A percentile compares a stretch with the other conserved stretches of the same genome.
phyloP scores from a whole-genome alignment of 2,329 filamentous ascomycete genomes.

The Exophiala calicioides region DNA sequence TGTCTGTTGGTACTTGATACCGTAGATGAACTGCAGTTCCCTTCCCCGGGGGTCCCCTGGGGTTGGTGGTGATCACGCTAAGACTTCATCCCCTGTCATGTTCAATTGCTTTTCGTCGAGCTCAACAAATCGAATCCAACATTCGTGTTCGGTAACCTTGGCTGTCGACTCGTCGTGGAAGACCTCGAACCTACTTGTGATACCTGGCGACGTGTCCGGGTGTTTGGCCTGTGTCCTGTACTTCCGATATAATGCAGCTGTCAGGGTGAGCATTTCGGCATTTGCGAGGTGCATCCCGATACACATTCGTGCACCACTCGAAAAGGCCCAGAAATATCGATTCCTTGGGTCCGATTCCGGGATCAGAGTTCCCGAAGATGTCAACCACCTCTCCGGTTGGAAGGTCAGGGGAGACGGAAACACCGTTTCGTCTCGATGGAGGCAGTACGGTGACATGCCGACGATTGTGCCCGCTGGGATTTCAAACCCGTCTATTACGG shows the following conservation, averaged over 20 bases:
- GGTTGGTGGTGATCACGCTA: not conserved
- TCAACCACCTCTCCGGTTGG: slow-evolving; percentile 39
- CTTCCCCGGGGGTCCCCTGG: too few species aligned
- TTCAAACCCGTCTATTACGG: slow-evolving; percentile 38
- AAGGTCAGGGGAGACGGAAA: slow-evolving; percentile 51
- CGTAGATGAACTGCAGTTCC: not conserved
- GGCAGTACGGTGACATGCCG: slow-evolving; percentile 36
- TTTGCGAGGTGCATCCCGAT: slow-evolving; percentile 49
- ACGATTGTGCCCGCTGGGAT: slow-evolving; percentile 36
- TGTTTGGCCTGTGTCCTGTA: slow-evolving; percentile 42
- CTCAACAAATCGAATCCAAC: slow-evolving; percentile 28
- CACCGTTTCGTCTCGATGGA: slow-evolving; percentile 45
- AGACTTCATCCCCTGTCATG: not conserved
- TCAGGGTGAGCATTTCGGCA: slow-evolving; percentile 53
- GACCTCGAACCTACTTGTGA: slow-evolving; percentile 37
- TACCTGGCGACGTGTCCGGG: slow-evolving; percentile 33
- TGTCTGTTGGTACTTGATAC: not conserved
- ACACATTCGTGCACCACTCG: slow-evolving; percentile 45
- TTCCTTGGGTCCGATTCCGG: slow-evolving; percentile 27
- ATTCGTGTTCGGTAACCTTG: slow-evolving; percentile 30
- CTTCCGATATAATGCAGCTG: slow-evolving; percentile 47
- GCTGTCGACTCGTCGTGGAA: slow-evolving; percentile 34
- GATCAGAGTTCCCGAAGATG: slow-evolving; percentile 19
- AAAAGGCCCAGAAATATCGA: slow-evolving; percentile 41
- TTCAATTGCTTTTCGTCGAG: slow-evolving; percentile 6